Conservation (phyloP, 306 rosid species). For the Astragalus glycyphyllos region DNA sequence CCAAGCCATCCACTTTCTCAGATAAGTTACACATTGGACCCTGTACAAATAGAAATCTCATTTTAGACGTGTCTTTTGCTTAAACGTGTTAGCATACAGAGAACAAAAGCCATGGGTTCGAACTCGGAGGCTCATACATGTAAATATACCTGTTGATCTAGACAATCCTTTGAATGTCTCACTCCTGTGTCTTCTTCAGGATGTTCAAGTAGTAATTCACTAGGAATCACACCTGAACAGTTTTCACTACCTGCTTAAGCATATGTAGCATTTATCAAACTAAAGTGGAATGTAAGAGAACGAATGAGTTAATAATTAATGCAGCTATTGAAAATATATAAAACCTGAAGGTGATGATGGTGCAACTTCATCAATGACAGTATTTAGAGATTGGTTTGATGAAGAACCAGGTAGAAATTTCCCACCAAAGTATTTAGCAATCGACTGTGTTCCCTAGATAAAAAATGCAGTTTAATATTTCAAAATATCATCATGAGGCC, state of each 20-base stretch:
- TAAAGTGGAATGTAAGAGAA: constrained; percentile 31
- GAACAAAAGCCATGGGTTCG: constrained; percentile 24
- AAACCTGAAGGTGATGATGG: constrained; percentile 71
- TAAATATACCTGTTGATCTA: constrained; percentile 57
- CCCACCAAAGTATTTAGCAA: constrained; percentile 79
- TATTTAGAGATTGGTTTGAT: constrained; percentile 51
- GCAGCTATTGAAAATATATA: constrained; percentile 30
- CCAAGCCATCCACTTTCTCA: constrained; percentile 47
- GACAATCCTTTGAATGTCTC: constrained; percentile 42
- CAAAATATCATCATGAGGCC: constrained; percentile 25
- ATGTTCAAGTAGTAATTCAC: constrained; percentile 49
- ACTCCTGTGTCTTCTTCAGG: constrained; percentile 52
- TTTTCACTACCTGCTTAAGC: constrained; percentile 57
- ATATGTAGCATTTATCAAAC: constrained; percentile 39
- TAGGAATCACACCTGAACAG: constrained; percentile 51
- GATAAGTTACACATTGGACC: constrained; percentile 46
- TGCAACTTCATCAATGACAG: constrained; percentile 54
- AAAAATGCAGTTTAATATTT: constrained; percentile 39
- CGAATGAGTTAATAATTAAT: constrained; percentile 20
- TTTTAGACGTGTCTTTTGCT: constrained; percentile 16
- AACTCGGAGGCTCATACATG: constrained; percentile 1
- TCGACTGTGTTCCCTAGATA: constrained; percentile 80
- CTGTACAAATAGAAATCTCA: constrained; percentile 53
- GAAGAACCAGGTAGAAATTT: constrained; percentile 48
- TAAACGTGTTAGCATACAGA: constrained; percentile 15